phyloP scores from a whole-genome alignment of 2,329 filamentous ascomycete species.

The Cryphonectria parasitica region DNA sequence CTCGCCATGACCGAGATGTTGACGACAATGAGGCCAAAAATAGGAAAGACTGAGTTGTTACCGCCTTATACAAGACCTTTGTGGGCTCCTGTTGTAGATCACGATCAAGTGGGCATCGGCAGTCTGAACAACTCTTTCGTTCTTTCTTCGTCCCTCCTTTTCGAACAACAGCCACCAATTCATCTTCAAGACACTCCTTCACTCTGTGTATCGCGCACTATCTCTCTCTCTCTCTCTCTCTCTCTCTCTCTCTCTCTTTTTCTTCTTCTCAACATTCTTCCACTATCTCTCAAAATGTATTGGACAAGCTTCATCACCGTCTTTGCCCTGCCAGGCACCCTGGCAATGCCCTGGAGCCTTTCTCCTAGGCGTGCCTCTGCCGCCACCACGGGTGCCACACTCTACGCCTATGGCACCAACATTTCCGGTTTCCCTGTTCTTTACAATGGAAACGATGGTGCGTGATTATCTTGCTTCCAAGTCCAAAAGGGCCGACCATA shows the following conservation, averaged over 20 bases:
- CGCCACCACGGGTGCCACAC: slow-evolving; percentile 26
- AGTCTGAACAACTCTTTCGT: not conserved
- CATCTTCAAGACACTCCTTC: not conserved
- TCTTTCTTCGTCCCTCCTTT: slow-evolving; percentile 18
- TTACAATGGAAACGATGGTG: not conserved
- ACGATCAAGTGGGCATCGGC: not conserved
- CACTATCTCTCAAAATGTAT: slow-evolving; percentile 8
- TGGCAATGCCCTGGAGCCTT: slow-evolving; percentile 12
- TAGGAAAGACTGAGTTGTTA: not conserved
- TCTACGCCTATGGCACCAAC: slow-evolving; percentile 22
- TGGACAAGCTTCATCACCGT: slow-evolving; percentile 13
- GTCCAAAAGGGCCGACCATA: not conserved
- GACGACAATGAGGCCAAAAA: not conserved
- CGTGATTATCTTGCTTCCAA: not conserved
- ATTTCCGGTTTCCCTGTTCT: slow-evolving; percentile 19
- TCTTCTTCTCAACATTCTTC: not conserved
- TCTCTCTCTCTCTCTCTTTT: not conserved
- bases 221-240: not conserved
- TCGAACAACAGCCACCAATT: not conserved
- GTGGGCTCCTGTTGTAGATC: not conserved
- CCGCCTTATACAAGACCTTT: not conserved
- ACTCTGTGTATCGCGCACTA: not conserved
- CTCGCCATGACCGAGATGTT: not conserved
- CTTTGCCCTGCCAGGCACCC: slow-evolving; percentile 13
- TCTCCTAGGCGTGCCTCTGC: slow-evolving; percentile 20